These are phyloP conservation scores for Agaricales sp. DNA, from an alignment of 1,284 basidiomycete species.

Conservation along the genomic window DNA sequence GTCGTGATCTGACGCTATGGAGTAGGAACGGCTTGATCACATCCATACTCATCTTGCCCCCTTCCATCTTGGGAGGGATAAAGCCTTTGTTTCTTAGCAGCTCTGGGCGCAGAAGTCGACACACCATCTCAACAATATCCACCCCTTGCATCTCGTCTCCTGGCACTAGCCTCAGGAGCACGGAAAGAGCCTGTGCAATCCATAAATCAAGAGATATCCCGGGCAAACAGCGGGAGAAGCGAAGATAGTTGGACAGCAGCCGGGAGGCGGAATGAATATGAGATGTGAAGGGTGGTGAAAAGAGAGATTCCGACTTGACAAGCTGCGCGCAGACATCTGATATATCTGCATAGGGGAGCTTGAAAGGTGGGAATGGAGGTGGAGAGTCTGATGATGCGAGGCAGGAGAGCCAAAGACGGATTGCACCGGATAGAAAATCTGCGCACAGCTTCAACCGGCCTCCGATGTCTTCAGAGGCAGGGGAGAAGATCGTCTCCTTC, in stretches of 20 bases:
- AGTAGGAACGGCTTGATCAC: conserved; percentile 52
- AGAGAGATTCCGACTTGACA: conserved; percentile 16
- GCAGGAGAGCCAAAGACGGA: conserved; percentile 58
- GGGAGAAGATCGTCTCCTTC: not conserved
- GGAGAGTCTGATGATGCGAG: conserved; percentile 29
- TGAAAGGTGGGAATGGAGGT: conserved; percentile 36
- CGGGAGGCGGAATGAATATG: conserved; percentile 42
- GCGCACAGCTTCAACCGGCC: conserved; percentile 17
- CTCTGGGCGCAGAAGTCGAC: conserved; percentile 25
- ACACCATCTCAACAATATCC: conserved; percentile 27
- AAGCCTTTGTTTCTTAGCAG: conserved; percentile 30
- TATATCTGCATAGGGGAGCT: conserved; percentile 43
- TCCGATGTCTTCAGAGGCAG: not conserved
- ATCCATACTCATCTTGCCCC: conserved; percentile 17
- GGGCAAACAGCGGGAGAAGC: conserved; percentile 43
- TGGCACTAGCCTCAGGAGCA: conserved; percentile 43
- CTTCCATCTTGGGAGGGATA: conserved; percentile 19
- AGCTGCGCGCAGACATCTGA: conserved; percentile 41
- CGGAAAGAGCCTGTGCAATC: conserved; percentile 52
- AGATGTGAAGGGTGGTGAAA: conserved; percentile 24
- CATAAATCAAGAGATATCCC: conserved; percentile 45
- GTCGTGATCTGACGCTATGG: too few relatives aligned
- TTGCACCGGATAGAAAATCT: conserved; percentile 30
- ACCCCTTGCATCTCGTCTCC: conserved; percentile 53
- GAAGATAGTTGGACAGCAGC: conserved; percentile 44